These are phyloP conservation scores for Hanseniaspora uvarum DNA, from an alignment of 1,139 yeast species.

Conservation along the genomic window DNA sequence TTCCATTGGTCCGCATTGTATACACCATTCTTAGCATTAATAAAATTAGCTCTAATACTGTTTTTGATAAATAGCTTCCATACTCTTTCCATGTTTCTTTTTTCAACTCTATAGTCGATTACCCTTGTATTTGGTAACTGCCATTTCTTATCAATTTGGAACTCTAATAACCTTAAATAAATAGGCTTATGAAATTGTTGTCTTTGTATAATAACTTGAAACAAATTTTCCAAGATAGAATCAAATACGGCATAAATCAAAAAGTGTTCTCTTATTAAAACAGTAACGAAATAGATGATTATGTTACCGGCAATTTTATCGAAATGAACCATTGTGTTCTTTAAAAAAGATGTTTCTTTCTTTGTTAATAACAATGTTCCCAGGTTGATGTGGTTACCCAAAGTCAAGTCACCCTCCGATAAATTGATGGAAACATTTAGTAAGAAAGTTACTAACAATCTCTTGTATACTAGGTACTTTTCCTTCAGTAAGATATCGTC, in stretches of 20 bases:
- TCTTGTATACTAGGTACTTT: not conserved
- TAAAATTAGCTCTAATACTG: constrained; percentile 31
- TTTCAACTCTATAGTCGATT: constrained; percentile 35
- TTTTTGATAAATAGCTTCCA: constrained; percentile 41
- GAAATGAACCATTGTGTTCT: not conserved
- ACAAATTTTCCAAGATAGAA: constrained; percentile 45
- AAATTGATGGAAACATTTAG: constrained; percentile 8
- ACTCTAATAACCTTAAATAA: constrained; percentile 36
- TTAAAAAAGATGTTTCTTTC: not conserved
- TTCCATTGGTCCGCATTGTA: constrained; percentile 16
- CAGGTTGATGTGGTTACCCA: constrained; percentile 10
- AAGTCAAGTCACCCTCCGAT: constrained; percentile 9
- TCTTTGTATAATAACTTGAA: constrained; percentile 47
- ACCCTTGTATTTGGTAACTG: constrained; percentile 33
- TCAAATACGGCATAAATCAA: constrained; percentile 35
- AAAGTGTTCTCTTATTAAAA: constrained; percentile 17
- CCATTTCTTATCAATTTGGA: constrained; percentile 34
- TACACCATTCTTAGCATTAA: constrained; percentile 22
- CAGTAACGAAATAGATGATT: constrained; percentile 22
- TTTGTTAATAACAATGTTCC: constrained; percentile 13
- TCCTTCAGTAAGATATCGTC: constrained; percentile 9
- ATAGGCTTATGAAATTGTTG: constrained; percentile 43
- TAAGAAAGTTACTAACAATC: not conserved
- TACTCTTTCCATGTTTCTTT: constrained; percentile 42
- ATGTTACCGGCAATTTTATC: constrained; percentile 36